A percentile compares a stretch with the other conserved stretches of the same genome.
These are phyloP conservation scores for Penicillium argentinense DNA, from an alignment of 495 filamentous ascomycete species.

Conservation along the genomic window DNA sequence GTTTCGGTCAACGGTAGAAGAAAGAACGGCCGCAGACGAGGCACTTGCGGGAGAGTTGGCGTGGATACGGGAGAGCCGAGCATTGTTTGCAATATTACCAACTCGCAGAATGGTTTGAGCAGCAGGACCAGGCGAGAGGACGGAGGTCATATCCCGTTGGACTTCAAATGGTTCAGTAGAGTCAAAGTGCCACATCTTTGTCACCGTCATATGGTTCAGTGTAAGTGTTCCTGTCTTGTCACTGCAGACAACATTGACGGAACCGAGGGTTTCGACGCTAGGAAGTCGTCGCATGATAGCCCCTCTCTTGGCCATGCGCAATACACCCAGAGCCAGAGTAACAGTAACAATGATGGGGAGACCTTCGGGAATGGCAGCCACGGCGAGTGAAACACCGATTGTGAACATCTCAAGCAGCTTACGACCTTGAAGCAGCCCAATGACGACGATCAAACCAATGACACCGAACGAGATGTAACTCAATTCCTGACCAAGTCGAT, in stretches of 20 bases:
- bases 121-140: conserved; percentile 62
- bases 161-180: conserved; percentile 69
- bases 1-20: conserved; percentile 67
- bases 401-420: conserved; percentile 93
- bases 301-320: conserved; percentile 90
- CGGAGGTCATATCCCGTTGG: conserved; percentile 63
- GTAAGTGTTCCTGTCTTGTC: conserved; percentile 98
- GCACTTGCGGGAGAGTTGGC: conserved; percentile 62
- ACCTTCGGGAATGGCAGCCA: conserved; percentile 96
- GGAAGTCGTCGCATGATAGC: conserved; percentile 94
- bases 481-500: conserved; percentile 87
- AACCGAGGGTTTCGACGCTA: conserved; percentile 96
- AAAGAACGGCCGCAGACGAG: conserved; percentile 72
- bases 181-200: conserved; percentile 93
- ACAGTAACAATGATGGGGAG: conserved; percentile 98
- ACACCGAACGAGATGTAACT: conserved; percentile 95
- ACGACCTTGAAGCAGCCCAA: conserved; percentile 87
- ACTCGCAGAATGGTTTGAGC: conserved; percentile 79
- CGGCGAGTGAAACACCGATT: conserved; percentile 93
- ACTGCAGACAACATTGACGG: conserved; percentile 96
- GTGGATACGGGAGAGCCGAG: conserved; percentile 64
- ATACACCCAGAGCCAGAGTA: conserved; percentile 88
- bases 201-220: conserved; percentile 97
- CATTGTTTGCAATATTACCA: conserved; percentile 96
- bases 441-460: conserved; percentile 85